Conservation (phyloP, 2,329 filamentous ascomycete species). For the Calonectria leucothoes region DNA sequence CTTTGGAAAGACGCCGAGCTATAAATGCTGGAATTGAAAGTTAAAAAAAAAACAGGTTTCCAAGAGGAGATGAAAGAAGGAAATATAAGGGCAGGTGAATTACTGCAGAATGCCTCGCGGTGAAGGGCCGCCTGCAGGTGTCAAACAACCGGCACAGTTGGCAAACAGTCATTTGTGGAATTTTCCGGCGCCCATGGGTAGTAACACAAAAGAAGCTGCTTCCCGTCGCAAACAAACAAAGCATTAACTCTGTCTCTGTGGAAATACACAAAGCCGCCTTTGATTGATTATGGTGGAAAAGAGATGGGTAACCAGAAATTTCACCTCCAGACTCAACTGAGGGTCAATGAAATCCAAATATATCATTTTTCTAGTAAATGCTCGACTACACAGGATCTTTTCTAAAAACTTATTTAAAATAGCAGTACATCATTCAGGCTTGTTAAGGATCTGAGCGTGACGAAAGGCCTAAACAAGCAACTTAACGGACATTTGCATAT, state of each 20-base stretch:
- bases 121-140: background rate
- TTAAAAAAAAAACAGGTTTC: too few species aligned
- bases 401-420: background rate
- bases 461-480: background rate
- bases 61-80: background rate
- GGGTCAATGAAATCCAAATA: background rate
- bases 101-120: background rate
- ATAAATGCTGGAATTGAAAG: background rate
- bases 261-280: background rate
- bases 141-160: background rate
- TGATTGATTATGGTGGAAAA: background rate
- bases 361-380: background rate
- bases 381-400: background rate
- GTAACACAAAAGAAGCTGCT: background rate
- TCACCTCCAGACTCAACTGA: background rate
- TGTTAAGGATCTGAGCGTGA: background rate
- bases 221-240: background rate
- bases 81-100: background rate
- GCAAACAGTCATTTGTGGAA: background rate
- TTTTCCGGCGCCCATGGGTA: background rate
- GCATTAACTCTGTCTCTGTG: background rate
- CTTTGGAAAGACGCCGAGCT: background rate
- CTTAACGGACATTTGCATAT: background rate
- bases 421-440: background rate
- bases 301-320: background rate